phyloP scores from a whole-genome alignment of 1,284 basidiomycete genomes.

The Agaricales sp. region DNA sequence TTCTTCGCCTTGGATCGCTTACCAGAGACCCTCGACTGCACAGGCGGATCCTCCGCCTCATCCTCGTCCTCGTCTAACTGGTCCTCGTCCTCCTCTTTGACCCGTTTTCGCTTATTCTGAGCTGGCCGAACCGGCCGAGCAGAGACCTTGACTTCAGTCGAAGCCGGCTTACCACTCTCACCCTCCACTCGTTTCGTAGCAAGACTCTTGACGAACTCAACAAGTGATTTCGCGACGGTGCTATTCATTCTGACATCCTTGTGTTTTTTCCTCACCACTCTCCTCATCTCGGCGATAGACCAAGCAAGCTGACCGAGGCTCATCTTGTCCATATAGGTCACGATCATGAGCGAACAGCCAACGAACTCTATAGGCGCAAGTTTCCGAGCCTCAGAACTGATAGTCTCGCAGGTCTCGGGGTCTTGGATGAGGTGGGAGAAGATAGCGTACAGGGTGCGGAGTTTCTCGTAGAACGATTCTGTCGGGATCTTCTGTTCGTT shows the following conservation, averaged over 20 bases:
- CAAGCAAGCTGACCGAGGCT: slow-evolving; percentile 27
- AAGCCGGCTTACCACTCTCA: not conserved
- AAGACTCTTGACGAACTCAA: slow-evolving; percentile 28
- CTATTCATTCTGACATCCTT: slow-evolving; percentile 43
- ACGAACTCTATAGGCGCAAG: slow-evolving; percentile 59
- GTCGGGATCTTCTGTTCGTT: slow-evolving; percentile 19
- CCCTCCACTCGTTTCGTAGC: not conserved
- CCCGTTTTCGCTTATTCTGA: not conserved
- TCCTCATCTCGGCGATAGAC: slow-evolving; percentile 38
- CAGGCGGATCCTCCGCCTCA: not conserved
- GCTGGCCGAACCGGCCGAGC: not conserved
- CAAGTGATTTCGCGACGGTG: slow-evolving; percentile 36
- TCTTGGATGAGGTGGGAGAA: slow-evolving; percentile 32
- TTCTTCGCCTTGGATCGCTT: not conserved
- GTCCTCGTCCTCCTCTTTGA: not conserved
- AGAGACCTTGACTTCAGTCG: not conserved
- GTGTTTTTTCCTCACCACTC: slow-evolving; percentile 34
- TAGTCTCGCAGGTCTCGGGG: slow-evolving; percentile 19
- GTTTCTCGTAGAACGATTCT: slow-evolving; percentile 20
- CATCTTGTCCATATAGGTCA: slow-evolving; percentile 26
- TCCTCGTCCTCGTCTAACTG: not conserved
- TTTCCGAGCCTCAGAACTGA: slow-evolving; percentile 26
- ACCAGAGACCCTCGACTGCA: not conserved
- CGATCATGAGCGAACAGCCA: slow-evolving; percentile 39
- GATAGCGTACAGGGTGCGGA: slow-evolving; percentile 32